phyloP scores from a whole-genome alignment of 1,139 yeast species.

The Blastobotrys petasosporus region DNA sequence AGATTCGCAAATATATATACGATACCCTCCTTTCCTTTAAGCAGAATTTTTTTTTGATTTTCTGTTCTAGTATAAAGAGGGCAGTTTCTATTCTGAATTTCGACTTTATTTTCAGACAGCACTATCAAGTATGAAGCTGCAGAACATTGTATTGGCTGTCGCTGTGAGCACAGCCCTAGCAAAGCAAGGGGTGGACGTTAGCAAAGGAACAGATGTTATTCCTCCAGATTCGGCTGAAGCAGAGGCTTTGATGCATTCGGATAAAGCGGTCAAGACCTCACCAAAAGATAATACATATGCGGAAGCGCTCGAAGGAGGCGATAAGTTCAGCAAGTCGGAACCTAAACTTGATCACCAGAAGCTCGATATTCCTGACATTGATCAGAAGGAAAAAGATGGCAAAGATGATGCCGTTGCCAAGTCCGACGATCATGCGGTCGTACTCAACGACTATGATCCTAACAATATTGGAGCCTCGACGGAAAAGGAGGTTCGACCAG shows the following conservation, averaged over 20 bases:
- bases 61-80: too few relatives aligned
- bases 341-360: constrained; percentile 28
- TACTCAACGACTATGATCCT: constrained; percentile 37
- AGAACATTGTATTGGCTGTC: background rate
- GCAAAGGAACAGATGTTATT: constrained; percentile 28
- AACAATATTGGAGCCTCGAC: constrained; percentile 33
- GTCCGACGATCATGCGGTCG: constrained; percentile 30
- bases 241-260: constrained; percentile 26
- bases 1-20: too few relatives aligned
- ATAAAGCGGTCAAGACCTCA: constrained; percentile 33
- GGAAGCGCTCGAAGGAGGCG: constrained; percentile 26
- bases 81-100: too few relatives aligned
- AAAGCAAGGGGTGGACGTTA: constrained; percentile 18
- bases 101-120: too few relatives aligned
- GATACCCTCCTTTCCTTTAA: too few relatives aligned
- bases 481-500: constrained; percentile 15
- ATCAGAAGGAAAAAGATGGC: constrained; percentile 12
- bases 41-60: too few relatives aligned
- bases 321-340: constrained; percentile 30
- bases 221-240: constrained; percentile 32
- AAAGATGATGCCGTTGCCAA: constrained; percentile 22
- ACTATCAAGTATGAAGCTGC: constrained; percentile 1
- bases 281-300: constrained; percentile 34
- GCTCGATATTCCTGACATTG: constrained; percentile 26
- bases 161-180: constrained; percentile 1